A percentile compares a stretch with the other conserved stretches of the same genome.
phyloP scores from a whole-genome alignment of 306 rosid species.

The Rosa rugosa region DNA sequence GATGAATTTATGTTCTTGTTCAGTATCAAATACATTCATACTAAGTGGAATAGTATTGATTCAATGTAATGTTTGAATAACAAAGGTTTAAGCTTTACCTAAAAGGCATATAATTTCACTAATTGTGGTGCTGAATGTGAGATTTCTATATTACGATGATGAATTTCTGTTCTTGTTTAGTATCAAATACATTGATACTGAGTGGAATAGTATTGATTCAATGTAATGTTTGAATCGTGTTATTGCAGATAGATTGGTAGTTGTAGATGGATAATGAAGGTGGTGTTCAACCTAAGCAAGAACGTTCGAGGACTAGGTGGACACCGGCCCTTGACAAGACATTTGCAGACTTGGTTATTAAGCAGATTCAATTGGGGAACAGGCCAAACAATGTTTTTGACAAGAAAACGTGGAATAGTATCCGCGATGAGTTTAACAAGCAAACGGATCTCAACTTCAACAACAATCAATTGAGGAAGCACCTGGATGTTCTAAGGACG shows the following conservation, averaged over 20 bases:
- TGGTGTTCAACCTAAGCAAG: conserved; percentile 56
- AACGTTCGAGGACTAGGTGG: conserved; percentile 95
- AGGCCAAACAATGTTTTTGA: conserved; percentile 79
- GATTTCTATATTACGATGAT: background rate
- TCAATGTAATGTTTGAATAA: background rate
- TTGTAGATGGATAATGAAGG: conserved; percentile 64
- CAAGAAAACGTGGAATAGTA: conserved; percentile 82
- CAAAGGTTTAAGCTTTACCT: background rate
- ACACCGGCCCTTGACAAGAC: conserved; percentile 81
- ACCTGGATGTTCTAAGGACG: conserved; percentile 81
- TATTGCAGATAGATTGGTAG: conserved; percentile 16
- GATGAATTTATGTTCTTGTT: background rate
- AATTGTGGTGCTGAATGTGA: background rate
- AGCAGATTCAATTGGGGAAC: conserved; percentile 80
- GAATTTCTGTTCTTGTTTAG: background rate
- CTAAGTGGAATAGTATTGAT: conserved; percentile 9
- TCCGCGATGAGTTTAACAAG: conserved; percentile 75
- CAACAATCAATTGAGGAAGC: conserved; percentile 88
- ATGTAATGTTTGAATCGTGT: background rate
- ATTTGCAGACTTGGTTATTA: conserved; percentile 79
- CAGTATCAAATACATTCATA: background rate
- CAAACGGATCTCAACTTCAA: conserved; percentile 82
- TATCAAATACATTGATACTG: background rate
- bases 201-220: conserved; percentile 12
- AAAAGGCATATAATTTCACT: background rate